Base-by-base conservation (phyloP, 179 eudicot species). In the Patellifolia procumbens region DNA sequence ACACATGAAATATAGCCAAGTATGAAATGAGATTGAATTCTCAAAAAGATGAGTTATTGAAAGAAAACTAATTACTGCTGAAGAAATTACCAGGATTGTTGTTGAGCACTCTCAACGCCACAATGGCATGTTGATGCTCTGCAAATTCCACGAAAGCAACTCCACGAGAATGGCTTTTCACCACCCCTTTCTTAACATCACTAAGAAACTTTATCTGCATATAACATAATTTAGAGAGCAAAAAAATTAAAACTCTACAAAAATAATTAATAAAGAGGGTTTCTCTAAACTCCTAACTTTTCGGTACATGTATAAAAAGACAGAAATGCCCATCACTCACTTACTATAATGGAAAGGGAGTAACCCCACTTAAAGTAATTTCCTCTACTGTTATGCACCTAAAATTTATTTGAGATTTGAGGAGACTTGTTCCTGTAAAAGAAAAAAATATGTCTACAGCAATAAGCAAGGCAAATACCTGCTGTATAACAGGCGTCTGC, bases 91-190 rank as follows among this genome's bases (percentile, higher is more conserved):
- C 99, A 59, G 99, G 99, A 87, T 93, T 95, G 75, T 95, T 95
- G 76, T 95, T 95, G 20, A 95, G 96, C 84, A 90, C 99, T 85
- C 99, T 88, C 70, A 93, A 81, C 70, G 97, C 90, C 73, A 95
- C 95, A 58, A 95, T 97, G 37, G 99, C 99, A 88, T 95, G 99
- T 81, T 95, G 89, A 86, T 95, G 99, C 82, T 95, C 97, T 4
- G 88, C 79, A 73, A 95, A 95, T 85, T 95, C 97, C 12, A 91
- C 81, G 78, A 95, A 95, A 76, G 97, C 99, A 56, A 95, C 97
- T 68, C 99, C 99, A 75, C 99, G 97, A 69, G 97, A 91, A 84
- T 85, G 82, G 72, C 73, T 89, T 83, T 89, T 89, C 74, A 81
- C 85, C 68, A 87, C 85, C 65, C 90, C 92, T 29, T 90, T 83